These are phyloP conservation scores for Pseudogymnoascus sp. DNA, from an alignment of 2,329 filamentous ascomycete genomes.

Conservation along the genomic window DNA sequence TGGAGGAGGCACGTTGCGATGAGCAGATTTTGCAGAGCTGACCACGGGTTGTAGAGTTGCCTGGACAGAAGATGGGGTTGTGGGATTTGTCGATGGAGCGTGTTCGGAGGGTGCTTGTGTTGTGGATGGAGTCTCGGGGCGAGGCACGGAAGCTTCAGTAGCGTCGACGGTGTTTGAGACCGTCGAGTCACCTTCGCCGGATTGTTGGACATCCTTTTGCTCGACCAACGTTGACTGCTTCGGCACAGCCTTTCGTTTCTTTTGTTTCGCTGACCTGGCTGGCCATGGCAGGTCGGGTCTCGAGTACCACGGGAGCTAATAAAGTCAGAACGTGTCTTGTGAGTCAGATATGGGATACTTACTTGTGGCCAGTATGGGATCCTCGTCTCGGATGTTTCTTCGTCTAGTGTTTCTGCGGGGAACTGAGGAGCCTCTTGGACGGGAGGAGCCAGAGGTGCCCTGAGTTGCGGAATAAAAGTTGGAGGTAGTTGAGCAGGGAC, in stretches of 20 bases:
- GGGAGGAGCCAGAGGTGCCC: not conserved
- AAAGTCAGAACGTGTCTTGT: slow-evolving; percentile 9
- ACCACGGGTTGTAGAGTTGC: slow-evolving; percentile 11
- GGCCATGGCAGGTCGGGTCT: slow-evolving; percentile 44
- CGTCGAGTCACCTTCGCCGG: not conserved
- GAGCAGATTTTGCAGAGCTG: slow-evolving; percentile 15
- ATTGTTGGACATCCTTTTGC: not conserved
- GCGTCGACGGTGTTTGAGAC: slow-evolving; percentile 12
- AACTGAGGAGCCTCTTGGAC: not conserved
- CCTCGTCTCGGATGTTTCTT: slow-evolving; percentile 38
- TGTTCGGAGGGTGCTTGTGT: slow-evolving; percentile 31
- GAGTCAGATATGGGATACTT: slow-evolving; percentile 21
- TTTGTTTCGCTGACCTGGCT: slow-evolving; percentile 33
- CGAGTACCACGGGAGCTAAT: slow-evolving; percentile 50
- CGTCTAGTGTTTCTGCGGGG: slow-evolving; percentile 11
- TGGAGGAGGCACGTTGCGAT: not conserved
- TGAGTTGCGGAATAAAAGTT: not conserved
- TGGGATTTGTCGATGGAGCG: slow-evolving; percentile 36
- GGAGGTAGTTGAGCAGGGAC: slow-evolving; percentile 30
- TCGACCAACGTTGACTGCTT: not conserved
- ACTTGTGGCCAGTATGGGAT: slow-evolving; percentile 33
- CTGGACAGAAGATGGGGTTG: slow-evolving; percentile 43
- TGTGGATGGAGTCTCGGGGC: slow-evolving; percentile 39
- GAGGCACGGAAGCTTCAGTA: slow-evolving; percentile 32
- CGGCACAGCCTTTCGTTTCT: slow-evolving; percentile 14